Percentiles rank a stretch among this genome's conserved stretches.
Evolutionary conservation across 2,329 filamentous ascomycete genomes (phyloP).

Genomic region (Trichoderma gracile): DNA sequence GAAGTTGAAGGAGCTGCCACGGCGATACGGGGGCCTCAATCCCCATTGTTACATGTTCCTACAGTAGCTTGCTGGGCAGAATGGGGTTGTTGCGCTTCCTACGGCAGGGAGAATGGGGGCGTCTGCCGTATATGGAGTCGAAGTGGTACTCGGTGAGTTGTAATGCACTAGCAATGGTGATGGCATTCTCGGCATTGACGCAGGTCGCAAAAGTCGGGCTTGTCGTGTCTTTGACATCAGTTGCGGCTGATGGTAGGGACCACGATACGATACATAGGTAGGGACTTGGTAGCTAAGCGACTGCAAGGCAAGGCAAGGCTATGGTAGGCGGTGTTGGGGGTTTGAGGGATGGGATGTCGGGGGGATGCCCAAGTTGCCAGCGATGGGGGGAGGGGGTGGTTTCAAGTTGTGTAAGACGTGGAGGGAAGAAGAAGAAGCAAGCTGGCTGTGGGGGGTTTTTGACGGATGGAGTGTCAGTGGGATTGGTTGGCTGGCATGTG

Average conservation of each 20-base stretch:
- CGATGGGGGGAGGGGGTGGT: not conserved
- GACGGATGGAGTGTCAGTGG: too few relatives aligned
- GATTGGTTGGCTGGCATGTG: slow-evolving; percentile 14
- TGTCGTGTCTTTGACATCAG: not conserved
- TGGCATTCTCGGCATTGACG: not conserved
- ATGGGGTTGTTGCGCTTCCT: too few relatives aligned
- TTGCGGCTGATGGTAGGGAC: not conserved
- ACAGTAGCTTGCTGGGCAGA: not conserved
- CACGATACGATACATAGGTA: not conserved
- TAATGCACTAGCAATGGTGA: too few relatives aligned
- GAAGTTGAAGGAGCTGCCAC: not conserved
- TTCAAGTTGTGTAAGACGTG: slow-evolving; percentile 4
- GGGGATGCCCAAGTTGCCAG: slow-evolving; percentile 8
- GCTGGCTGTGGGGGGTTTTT: not conserved
- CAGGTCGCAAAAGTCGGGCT: not conserved
- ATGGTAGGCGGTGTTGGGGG: too few relatives aligned
- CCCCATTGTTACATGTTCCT: not conserved
- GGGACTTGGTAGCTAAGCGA: not conserved
- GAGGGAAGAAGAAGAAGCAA: too few relatives aligned
- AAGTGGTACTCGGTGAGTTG: not conserved
- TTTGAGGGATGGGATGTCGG: not conserved
- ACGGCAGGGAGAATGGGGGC: too few relatives aligned
- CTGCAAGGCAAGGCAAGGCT: not conserved
- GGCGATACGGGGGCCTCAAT: slow-evolving; percentile 15
- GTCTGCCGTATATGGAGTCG: too few relatives aligned